Base-by-base conservation (phyloP, 768 basidiomycete species). In the Collybia nuda region DNA sequence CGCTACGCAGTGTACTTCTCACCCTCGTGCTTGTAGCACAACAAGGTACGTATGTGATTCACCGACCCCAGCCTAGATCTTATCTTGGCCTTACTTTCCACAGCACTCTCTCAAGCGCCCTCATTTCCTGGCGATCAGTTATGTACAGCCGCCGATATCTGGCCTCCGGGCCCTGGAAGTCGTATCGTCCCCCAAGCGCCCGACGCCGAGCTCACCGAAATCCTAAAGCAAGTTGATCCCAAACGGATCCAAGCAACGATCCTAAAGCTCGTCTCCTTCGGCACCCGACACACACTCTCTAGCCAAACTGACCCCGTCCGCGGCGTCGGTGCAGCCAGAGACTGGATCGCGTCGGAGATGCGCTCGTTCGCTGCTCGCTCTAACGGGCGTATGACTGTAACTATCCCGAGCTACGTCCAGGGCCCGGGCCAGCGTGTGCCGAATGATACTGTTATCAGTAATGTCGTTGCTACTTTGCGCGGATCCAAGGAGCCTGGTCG, bases 271-370 rank as follows among this genome's bases (percentile, higher is more conserved):
- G 76, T 76, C 41, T 76, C 79, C 19, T 80, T 81, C 55, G 81
- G 80, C 17, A 82, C 79, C 17, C 71, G 80, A 9, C 71, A 75
- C 64, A 81, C 79, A 24, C 68, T 75, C 40, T 80, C 79, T 24
- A 77, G 58, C 56, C 79, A 81, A 61, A 79, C 79, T 3, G 74
- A 80, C 56, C 77, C 79, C 15, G 58, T 61, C 12, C 74, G 79
- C 29, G 79, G 79, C 0, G 78, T 82, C 35, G 79, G 80, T 37
- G 81, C 79, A 5, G 76, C 81, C n/a, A 63, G 78, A 22, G 78
- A 80, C 63, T 82, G 79, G 81, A 75, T 81, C 54, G 76, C 75
- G 3, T 56, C 70, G 4, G 66, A 80, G 58, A 71, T 81, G 72
- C 69, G 59, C 23, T 52, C 60, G 9, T 68, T 67, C 40, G 73